Base-by-base conservation (phyloP, 495 filamentous ascomycete species). In the Apiosordaria backusii region DNA sequence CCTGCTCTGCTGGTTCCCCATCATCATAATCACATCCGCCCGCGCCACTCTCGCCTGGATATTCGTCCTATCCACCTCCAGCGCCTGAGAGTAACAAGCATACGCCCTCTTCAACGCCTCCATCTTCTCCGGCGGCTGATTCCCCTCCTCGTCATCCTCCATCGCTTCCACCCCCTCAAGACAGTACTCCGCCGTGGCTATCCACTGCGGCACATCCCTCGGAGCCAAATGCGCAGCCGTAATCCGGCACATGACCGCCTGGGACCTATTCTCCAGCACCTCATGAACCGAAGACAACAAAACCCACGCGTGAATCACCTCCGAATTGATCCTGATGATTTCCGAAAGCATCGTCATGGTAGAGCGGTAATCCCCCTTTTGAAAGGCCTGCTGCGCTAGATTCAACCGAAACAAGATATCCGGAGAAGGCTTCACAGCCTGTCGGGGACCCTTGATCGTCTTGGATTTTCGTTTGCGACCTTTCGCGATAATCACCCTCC, bases 301-400 rank as follows among this genome's bases (percentile, higher is more conserved):
- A 21, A 85, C 86, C 84, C 94, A 92, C 26, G 92, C 89, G 22
- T 85, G 82, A 67, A 90, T 89, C 63, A 92, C 91, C 74, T 96
- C 93, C 16, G 90, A 90, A 72, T 97, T 96, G 70, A 88, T 83
- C 64, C 90, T 85, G 61, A 96, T 87, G 13, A 92, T 90, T 71
- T 87, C 85, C 58, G 82, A 79, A 13, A 89, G 85, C 55, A 85
- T 79, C 2, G 86, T 78, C 29, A 86, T 80, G 13, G 92, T 89
- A 45, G 82, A 78, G 26, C 88, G 86, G 72, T 88, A 88, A 55
- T 90, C 81, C 13, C 83, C 81, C 61, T 85, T 81, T 67, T 92
- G 85, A 73, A 89, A 94, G 1, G 88, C 86, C 26, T 86, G 83
- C 25, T 85, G 89, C 6, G 92, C 91, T 70, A 86, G 77, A n/a